These are phyloP conservation scores for Rhexocercosporidium sp. DNA, from an alignment of 2,329 filamentous ascomycete species.

Conservation along the genomic window DNA sequence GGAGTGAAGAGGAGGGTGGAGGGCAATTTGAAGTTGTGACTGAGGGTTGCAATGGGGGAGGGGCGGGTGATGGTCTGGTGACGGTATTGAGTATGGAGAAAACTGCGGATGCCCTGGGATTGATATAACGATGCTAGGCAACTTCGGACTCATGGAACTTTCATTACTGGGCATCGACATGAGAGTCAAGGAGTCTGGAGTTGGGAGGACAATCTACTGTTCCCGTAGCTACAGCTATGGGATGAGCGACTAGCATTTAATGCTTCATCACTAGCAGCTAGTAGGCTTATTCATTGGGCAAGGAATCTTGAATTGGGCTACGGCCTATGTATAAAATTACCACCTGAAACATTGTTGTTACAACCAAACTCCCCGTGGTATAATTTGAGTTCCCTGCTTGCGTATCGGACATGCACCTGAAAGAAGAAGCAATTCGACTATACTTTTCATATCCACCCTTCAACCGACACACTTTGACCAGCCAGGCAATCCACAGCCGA, in stretches of 20 bases:
- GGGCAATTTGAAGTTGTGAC: constrained; percentile 38
- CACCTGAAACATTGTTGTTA: background rate
- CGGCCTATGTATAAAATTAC: constrained; percentile 25
- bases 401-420: constrained; percentile 8
- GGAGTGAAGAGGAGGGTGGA: constrained; percentile 39
- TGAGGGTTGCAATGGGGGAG: background rate
- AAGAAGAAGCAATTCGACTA: background rate
- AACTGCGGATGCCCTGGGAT: too few species aligned
- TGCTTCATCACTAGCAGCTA: background rate
- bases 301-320: background rate
- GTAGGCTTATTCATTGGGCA: too few species aligned
- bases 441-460: background rate
- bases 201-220: background rate
- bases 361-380: constrained; percentile 1
- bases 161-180: background rate
- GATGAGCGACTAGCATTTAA: too few species aligned
- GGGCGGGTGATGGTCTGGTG: background rate
- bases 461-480: constrained; percentile 43
- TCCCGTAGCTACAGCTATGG: too few species aligned
- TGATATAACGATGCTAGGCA: background rate
- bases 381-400: background rate
- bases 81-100: background rate
- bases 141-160: too few species aligned
- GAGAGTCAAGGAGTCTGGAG: background rate
- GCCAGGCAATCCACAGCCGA: constrained; percentile 72